These are phyloP conservation scores for Globisporangium parvum DNA, from an alignment of 352 stramenopile genomes.

Conservation along the genomic window DNA sequence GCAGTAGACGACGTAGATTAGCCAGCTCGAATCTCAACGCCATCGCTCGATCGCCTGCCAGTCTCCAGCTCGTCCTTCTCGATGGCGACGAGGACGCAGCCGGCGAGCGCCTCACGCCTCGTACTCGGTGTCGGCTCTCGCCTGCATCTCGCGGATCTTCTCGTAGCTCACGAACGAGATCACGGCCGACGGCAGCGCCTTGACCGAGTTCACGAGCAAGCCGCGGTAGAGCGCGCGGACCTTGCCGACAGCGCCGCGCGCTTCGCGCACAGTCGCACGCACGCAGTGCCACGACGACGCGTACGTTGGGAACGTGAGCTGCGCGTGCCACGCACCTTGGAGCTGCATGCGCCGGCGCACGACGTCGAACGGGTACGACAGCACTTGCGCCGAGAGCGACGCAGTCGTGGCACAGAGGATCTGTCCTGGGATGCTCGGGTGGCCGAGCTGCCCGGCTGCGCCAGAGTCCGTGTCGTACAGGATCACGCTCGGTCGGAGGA, in stretches of 20 bases:
- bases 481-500: constrained; percentile 69
- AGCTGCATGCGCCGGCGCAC: constrained; percentile 76
- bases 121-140: constrained; percentile 23
- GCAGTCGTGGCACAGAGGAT: constrained; percentile 70
- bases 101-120: constrained; percentile 8
- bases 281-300: constrained; percentile 70
- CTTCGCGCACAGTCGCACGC: constrained; percentile 34
- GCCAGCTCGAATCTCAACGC: neutral
- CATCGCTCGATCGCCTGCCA: neutral
- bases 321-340: constrained; percentile 55
- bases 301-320: constrained; percentile 64
- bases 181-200: constrained; percentile 58
- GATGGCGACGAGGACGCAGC: neutral
- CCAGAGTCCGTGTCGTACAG: constrained; percentile 63
- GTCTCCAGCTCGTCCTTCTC: neutral
- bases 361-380: constrained; percentile 81
- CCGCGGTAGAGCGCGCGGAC: constrained; percentile 63
- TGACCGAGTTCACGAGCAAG: constrained; percentile 66
- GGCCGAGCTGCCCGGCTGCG: constrained; percentile 42
- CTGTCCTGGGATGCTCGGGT: constrained; percentile 67
- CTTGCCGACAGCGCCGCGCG: constrained; percentile 12
- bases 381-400: constrained; percentile 60
- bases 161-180: constrained; percentile 83
- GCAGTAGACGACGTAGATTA: constrained; percentile 7
- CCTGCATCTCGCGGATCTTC: constrained; percentile 57